Base-by-base conservation (phyloP, 2,329 filamentous ascomycete genomes). In the Lachnellula arida region DNA sequence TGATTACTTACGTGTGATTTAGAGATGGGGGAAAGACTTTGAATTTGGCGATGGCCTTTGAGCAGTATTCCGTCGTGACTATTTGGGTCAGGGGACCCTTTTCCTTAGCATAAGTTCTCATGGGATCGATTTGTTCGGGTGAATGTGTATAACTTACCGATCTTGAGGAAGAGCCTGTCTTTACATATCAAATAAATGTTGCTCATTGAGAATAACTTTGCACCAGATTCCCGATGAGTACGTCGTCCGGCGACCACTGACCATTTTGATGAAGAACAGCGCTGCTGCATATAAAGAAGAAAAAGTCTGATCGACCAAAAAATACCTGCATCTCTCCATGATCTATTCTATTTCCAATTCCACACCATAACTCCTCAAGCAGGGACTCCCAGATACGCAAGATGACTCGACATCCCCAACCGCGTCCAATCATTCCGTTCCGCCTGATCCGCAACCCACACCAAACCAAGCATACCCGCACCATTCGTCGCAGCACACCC, bases 11-110 rank as follows among this genome's bases (percentile, higher is more conserved):
- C 17, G 35, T 47, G 15, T 46, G 37, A 15, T 39, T n/a, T 34
- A 57, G 55, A 35, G 55, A 37, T 51, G 50, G 51, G 50, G 15
- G 19, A 22, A 44, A 44, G 42, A 44, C 42, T 25, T 19, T 23
- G 22, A 14, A 14, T 23, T 44, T 2, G 19, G 12, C 5, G 42
- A 44, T 44, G 42, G 42, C 22, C 42, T 44, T 14, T 44, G 19
- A 44, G n/a, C 12, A 5, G 9, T 44, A 44, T n/a, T 19, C 12
- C 17, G 22, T 22, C 9, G 40, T 6, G 1, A 2, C 9, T 4
- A 32, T 11, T 12, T 32, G 9, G 28, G 28, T 32, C 8, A 12
- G 9, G 9, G 9, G 28, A 12, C 9, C 9, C 8, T 32, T 12
- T 32, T 32, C 28, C 8, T 32, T 32, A 9, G 9, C 28, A 32